Conservation (phyloP, 768 basidiomycete genomes). For the Hericium coralloides region DNA sequence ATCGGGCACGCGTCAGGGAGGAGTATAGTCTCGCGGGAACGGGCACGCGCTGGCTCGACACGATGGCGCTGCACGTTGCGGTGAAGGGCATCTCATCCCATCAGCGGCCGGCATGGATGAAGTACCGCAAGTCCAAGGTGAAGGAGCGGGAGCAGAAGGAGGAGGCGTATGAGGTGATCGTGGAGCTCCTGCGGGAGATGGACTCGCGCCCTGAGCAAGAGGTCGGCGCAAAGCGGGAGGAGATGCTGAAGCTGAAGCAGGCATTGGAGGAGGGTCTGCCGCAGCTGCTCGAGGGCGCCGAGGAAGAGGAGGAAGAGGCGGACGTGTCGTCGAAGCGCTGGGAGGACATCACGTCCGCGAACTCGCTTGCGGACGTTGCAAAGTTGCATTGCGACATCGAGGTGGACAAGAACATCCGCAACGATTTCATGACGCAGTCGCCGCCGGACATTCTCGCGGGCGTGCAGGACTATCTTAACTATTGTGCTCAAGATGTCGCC, state of each 20-base stretch:
- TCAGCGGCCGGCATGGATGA: slow-evolving; percentile 90
- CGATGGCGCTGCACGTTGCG: slow-evolving; percentile 91
- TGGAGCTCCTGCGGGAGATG: slow-evolving; percentile 39
- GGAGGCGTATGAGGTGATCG: slow-evolving; percentile 57
- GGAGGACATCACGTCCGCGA: slow-evolving; percentile 90
- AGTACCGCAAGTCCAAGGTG: slow-evolving; percentile 66
- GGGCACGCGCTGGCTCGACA: slow-evolving; percentile 80
- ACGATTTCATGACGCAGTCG: slow-evolving; percentile 64
- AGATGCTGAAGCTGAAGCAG: slow-evolving; percentile 29
- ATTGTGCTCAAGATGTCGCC: slow-evolving; percentile 80
- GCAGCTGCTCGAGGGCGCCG: slow-evolving; percentile 28
- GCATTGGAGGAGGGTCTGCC: slow-evolving; percentile 34
- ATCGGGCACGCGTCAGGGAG: slow-evolving; percentile 71
- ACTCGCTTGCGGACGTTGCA: slow-evolving; percentile 89
- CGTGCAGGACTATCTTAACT: slow-evolving; percentile 67
- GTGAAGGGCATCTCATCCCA: slow-evolving; percentile 91
- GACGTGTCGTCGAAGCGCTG: slow-evolving; percentile 48
- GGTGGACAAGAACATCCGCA: slow-evolving; percentile 70
- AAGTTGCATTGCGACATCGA: slow-evolving; percentile 78
- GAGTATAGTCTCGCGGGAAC: slow-evolving; percentile 71
- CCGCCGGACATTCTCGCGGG: slow-evolving; percentile 57
- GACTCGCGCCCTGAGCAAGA: slow-evolving; percentile 30
- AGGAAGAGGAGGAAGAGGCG: slow-evolving; percentile 34
- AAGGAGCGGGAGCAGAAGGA: slow-evolving; percentile 43
- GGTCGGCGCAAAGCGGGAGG: slow-evolving; percentile 26